Conservation (phyloP, 345 rosid species). For the Eucalyptus sideroxylon region DNA sequence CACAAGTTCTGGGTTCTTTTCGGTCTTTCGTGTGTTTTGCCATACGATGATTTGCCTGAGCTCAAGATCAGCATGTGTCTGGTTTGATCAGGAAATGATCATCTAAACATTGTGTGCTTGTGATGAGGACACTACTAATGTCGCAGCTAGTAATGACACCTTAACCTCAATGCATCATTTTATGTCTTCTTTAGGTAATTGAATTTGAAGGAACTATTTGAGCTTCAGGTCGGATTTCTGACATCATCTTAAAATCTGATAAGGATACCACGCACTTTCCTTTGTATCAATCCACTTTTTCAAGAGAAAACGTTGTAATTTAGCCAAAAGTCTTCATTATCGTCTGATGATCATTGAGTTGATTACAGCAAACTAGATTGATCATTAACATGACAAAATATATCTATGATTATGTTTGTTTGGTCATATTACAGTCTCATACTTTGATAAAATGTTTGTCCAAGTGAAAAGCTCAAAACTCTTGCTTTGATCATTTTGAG, state of each 20-base stretch:
- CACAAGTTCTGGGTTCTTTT: not conserved
- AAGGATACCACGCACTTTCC: not conserved
- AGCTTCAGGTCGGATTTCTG: not conserved
- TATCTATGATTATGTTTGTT: not conserved
- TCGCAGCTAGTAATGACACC: not conserved
- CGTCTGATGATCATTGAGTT: not conserved
- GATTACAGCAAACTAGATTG: not conserved
- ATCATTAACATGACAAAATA: not conserved
- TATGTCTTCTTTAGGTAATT: not conserved
- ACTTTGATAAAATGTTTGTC: not conserved
- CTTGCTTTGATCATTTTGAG: conserved; percentile 12
- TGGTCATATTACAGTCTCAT: not conserved
- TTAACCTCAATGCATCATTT: not conserved
- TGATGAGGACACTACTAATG: not conserved
- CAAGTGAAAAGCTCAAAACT: not conserved
- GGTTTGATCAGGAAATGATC: not conserved
- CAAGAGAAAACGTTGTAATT: not conserved
- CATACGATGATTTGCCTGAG: not conserved
- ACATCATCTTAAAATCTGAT: not conserved
- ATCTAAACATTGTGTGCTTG: not conserved
- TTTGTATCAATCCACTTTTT: not conserved
- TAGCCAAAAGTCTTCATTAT: not conserved
- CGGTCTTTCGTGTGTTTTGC: rapidly evolving
- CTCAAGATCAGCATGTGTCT: not conserved
- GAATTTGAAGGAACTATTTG: not conserved